Base-by-base conservation (phyloP, 805 yeast species). In the Zygoascus flipseniorum region DNA sequence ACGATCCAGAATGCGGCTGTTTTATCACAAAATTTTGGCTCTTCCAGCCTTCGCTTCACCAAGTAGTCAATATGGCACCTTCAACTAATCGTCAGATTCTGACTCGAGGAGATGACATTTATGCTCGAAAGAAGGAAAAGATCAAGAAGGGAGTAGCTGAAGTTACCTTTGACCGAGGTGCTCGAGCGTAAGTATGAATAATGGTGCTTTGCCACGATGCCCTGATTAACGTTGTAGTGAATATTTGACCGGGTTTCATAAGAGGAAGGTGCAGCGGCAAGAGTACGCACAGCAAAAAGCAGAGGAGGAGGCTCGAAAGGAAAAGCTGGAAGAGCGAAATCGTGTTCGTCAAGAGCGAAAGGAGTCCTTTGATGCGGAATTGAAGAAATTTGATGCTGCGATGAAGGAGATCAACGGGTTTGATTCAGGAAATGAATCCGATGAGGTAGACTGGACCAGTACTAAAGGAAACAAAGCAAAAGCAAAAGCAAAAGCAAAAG, bases 171-270 rank as follows among this genome's bases (percentile, higher is more conserved):
- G 93, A 93, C 69, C 80, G 81, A 58, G 86, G 78, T 18, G 78
- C 85, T n/a, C 73, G 97, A 66, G 71, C 76, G 67, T 71, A 58
- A 58, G 74, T 65, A 28, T 11, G 14, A 10, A n/a, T 10, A 14
- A 47, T 37, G 43, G 42, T n/a, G 32, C 28, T 37, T 32, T 20
- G 31, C 9, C 16, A 37, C 18, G 20, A 39, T 18, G 2, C 37
- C 13, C 19, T 13, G 16, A 41, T 19, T 48, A 31, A 50, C 48
- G 6, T 10, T 56, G 57, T 23, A 68, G 73, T 31, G 96, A 92
- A 56, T 92, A 82, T 67, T 72, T 92, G 60, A 92, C 97, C 2
- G 99, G 99, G 43, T 92, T 92, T 69, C 98, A 93, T 69, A 92
- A 92, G 71, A 79, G 99, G 64, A 92, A 92, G 67, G 67, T 92